These are phyloP conservation scores for Ilex asprella DNA, from an alignment of 257 asterid genomes.

Conservation along the genomic window DNA sequence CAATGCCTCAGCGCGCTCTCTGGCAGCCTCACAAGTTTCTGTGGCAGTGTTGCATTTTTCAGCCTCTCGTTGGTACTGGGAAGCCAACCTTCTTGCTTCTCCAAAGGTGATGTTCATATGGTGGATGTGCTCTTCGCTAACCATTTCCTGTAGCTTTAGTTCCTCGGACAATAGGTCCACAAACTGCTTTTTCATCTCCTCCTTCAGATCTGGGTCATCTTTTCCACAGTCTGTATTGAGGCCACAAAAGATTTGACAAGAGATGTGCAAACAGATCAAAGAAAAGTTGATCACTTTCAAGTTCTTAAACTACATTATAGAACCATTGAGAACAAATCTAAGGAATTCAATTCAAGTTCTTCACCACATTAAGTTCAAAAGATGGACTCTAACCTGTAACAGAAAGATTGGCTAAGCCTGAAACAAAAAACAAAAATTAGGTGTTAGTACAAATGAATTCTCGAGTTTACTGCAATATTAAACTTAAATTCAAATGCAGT, in stretches of 20 bases:
- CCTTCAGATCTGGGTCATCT: conserved; percentile 89
- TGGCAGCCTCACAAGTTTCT: conserved; percentile 86
- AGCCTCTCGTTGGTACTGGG: conserved; percentile 81
- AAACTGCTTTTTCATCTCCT: conserved; percentile 89
- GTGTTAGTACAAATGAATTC: conserved; percentile 15
- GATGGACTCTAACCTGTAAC: conserved; percentile 45
- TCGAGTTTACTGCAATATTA: conserved; percentile 5
- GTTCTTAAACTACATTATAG: no score
- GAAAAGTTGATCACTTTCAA: no score
- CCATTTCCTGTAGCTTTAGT: conserved; percentile 76
- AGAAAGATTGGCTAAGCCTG: conserved; percentile 91
- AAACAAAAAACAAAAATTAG: conserved; percentile 20
- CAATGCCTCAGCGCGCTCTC: conserved; percentile 68
- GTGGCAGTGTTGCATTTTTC: conserved; percentile 89
- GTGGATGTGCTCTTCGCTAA: conserved; percentile 56
- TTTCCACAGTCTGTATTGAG: conserved; percentile 66
- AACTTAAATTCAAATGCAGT: conserved; percentile 5
- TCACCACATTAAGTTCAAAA: conserved; percentile 2
- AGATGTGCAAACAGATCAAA: no score
- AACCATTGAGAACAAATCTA: conserved; percentile 2
- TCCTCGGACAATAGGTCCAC: conserved; percentile 89
- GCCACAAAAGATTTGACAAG: no score
- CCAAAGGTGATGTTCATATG: conserved; percentile 81
- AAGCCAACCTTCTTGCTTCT: conserved; percentile 80
- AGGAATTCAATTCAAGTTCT: not conserved